Base-by-base conservation (phyloP, 768 basidiomycete genomes). In the Pulveroboletus ravenelii region DNA sequence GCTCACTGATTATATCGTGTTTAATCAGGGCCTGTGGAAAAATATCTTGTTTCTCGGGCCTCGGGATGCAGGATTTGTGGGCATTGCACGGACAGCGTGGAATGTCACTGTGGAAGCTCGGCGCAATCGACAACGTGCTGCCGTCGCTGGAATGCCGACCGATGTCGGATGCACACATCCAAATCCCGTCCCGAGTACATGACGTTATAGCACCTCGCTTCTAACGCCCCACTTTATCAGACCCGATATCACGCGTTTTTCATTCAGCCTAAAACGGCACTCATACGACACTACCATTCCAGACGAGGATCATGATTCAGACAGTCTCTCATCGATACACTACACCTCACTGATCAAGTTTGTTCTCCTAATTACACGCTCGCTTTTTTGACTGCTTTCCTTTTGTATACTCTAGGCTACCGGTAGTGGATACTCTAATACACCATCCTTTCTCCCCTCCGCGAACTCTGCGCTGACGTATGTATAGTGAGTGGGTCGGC, bases 51-150 rank as follows among this genome's bases (percentile, higher is more conserved):
- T 72, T 15, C 68, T 85, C 47, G 81, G 76, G 7, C 72, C 79
- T 31, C 71, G 66, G 17, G 74, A 82, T 53, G 48, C 62, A 43
- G 61, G 59, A 27, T 62, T 84, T 48, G 70, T 76, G 45, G 72
- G 77, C 55, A 63, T 81, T 40, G 78, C 75, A 23, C 74, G 74
- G 57, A 81, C 74, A 18, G 79, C 81, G 39, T 93, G 88, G 87
- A 86, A 81, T 41, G 83, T 85, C 38, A 80, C 89, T 9, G 79
- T 82, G 15, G 86, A 89, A 55, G 80, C 83, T n/a, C 68, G 68
- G 18, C 67, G 68, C 20, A 59, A 62, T 40, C 63, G 66, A 45
- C 62, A 62, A 51, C 63, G 46, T 2, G 44, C 37, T 18, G 54
- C 48, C 27, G 48, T 41, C 2, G 50, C 42, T 34, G 52, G 56